Evolutionary conservation across 352 stramenopile genomes (phyloP).

Genomic region (Phytophthora megakarya): DNA sequence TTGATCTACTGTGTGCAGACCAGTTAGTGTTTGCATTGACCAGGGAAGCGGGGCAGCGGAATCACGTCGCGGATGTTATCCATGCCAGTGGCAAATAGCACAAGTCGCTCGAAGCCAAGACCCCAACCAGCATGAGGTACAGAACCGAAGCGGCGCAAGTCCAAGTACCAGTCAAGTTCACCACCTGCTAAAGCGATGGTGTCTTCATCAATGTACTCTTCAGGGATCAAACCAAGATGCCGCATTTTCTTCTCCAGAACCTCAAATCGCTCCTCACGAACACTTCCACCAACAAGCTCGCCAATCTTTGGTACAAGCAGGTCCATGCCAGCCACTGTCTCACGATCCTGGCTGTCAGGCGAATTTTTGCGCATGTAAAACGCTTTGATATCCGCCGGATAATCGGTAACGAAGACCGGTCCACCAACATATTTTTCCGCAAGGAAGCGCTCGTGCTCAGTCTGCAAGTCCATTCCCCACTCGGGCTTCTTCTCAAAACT

Average conservation of each 20-base stretch:
- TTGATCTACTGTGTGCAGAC: not conserved
- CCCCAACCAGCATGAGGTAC: conserved; percentile 98
- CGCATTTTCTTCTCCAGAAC: conserved; percentile 84
- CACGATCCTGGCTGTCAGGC: conserved; percentile 60
- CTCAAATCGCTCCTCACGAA: conserved; percentile 94
- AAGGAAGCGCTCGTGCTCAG: conserved; percentile 96
- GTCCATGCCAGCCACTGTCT: conserved; percentile 98
- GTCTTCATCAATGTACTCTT: conserved; percentile 74
- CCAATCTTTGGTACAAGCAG: conserved; percentile 96
- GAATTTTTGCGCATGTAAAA: conserved; percentile 99
- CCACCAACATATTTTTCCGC: conserved; percentile 83
- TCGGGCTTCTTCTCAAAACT: conserved; percentile 85
- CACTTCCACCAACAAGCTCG: conserved; percentile 97
- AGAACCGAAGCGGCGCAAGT: conserved; percentile 96
- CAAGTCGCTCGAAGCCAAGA: conserved; percentile 97
- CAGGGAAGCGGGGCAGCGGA: conserved; percentile 95
- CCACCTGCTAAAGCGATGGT: conserved; percentile 28
- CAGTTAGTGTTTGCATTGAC: conserved; percentile 83
- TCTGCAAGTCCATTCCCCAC: conserved; percentile 97
- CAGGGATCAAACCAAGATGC: conserved; percentile 48
- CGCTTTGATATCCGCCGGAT: conserved; percentile 97
- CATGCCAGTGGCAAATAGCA: conserved; percentile 97
- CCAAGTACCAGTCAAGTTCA: conserved; percentile 97
- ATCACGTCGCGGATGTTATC: conserved; percentile 99
- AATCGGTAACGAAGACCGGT: conserved; percentile 98